These are phyloP conservation scores for Diutina rugosa DNA, from an alignment of 1,139 yeast genomes.

Conservation along the genomic window DNA sequence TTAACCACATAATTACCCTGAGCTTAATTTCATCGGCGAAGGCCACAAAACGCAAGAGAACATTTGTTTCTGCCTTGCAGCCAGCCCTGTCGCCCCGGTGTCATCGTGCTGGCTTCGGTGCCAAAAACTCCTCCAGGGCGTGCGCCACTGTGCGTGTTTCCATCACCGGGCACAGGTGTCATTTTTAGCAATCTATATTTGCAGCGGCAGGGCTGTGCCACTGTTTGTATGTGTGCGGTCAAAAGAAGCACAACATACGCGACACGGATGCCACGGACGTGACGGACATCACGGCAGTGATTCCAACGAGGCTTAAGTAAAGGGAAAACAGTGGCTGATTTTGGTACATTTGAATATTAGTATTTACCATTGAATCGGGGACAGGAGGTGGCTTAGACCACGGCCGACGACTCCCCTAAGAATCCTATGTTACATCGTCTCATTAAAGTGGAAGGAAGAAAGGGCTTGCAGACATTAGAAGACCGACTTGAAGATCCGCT, in stretches of 20 bases:
- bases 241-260: too few relatives aligned
- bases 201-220: too few relatives aligned
- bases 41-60: background rate
- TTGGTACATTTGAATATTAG: too few relatives aligned
- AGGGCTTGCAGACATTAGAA: background rate
- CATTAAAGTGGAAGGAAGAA: background rate
- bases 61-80: background rate
- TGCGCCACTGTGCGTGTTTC: background rate
- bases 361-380: too few relatives aligned
- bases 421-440: background rate
- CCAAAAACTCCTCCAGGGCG: background rate
- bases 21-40: background rate
- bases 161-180: background rate
- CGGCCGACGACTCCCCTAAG: background rate
- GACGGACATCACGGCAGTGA: too few relatives aligned
- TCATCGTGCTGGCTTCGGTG: background rate
- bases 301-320: too few relatives aligned
- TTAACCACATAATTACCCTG: too few relatives aligned
- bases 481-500: constrained; percentile 33
- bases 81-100: background rate
- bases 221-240: too few relatives aligned
- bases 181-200: too few relatives aligned
- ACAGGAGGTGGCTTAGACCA: background rate
- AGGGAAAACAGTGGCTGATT: too few relatives aligned
- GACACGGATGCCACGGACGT: too few relatives aligned